Evolutionary conservation across 495 filamentous ascomycete genomes (phyloP).

Genomic region (Talaromyces thailandensis): DNA sequence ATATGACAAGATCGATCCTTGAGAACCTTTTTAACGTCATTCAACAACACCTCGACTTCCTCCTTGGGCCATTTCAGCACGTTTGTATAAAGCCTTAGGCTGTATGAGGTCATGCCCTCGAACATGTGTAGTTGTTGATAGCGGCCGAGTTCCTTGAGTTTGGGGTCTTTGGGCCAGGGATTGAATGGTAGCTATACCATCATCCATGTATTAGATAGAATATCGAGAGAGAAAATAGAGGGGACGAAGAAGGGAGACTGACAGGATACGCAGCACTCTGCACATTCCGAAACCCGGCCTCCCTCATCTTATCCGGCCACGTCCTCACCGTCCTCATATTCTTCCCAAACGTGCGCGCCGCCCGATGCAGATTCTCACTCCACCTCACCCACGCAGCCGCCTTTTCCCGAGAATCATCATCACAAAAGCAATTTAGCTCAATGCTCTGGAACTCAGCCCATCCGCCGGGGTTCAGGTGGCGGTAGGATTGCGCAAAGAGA

Average conservation of each 20-base stretch:
- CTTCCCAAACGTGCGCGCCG: conserved; percentile 16
- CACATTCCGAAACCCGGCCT: conserved; percentile 25
- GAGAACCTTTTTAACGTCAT: conserved; percentile 42
- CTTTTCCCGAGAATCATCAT: conserved; percentile 21
- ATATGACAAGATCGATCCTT: conserved; percentile 40
- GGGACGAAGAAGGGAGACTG: neutral
- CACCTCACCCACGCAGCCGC: conserved; percentile 9
- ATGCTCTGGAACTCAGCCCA: conserved; percentile 30
- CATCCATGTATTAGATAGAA: neutral
- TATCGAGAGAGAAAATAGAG: neutral
- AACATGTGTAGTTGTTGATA: conserved; percentile 32
- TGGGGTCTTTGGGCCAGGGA: conserved; percentile 32
- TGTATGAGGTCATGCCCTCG: conserved; percentile 34
- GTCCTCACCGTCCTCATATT: conserved; percentile 15
- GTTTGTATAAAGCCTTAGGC: conserved; percentile 39
- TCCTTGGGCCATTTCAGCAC: conserved; percentile 45
- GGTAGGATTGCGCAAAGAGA: conserved; percentile 6
- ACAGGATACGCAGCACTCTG: conserved; percentile 13
- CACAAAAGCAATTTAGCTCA: conserved; percentile 19
- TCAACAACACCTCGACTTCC: conserved; percentile 48
- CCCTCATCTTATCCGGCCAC: conserved; percentile 15
- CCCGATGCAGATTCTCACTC: conserved; percentile 13
- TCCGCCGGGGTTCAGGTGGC: conserved; percentile 26
- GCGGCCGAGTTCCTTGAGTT: conserved; percentile 37
- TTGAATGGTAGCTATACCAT: conserved; percentile 25